These are phyloP conservation scores for Drechslera avenae DNA, from an alignment of 2,329 filamentous ascomycete species.

Conservation along the genomic window DNA sequence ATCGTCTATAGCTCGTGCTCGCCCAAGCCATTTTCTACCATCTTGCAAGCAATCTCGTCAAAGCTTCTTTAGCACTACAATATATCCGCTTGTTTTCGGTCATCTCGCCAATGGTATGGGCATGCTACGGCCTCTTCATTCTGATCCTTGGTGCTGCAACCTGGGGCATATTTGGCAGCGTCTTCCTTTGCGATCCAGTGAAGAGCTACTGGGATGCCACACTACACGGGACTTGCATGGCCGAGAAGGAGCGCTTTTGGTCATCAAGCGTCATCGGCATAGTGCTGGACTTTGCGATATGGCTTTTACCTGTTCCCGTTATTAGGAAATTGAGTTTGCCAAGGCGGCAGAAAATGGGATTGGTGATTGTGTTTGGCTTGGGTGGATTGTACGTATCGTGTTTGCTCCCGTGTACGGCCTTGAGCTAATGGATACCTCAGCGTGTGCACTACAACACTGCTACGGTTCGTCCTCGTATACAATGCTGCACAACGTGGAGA, in stretches of 20 bases:
- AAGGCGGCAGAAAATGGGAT: slow-evolving; percentile 38
- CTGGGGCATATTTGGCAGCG: slow-evolving; percentile 37
- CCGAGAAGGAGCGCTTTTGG: slow-evolving; percentile 33
- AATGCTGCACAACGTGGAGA: slow-evolving; percentile 22
- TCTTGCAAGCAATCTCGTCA: slow-evolving; percentile 39
- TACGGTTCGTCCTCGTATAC: slow-evolving; percentile 36
- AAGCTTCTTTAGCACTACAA: slow-evolving; percentile 40
- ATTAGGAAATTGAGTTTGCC: slow-evolving; percentile 39
- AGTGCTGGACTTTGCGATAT: slow-evolving; percentile 37
- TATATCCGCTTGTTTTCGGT: slow-evolving; percentile 37
- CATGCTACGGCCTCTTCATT: slow-evolving; percentile 26
- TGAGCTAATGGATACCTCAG: slow-evolving; percentile 13
- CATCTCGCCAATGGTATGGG: slow-evolving; percentile 4
- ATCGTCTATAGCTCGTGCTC: slow-evolving; percentile 34
- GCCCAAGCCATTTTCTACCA: slow-evolving; percentile 40
- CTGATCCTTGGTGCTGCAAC: slow-evolving; percentile 22
- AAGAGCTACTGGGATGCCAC: slow-evolving; percentile 33
- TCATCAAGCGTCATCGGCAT: slow-evolving; percentile 36
- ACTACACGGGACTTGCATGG: slow-evolving; percentile 27
- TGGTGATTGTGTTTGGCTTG: slow-evolving; percentile 44
- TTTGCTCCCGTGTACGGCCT: no score
- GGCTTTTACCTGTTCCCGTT: slow-evolving; percentile 40
- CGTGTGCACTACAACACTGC: slow-evolving; percentile 37
- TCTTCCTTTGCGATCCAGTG: slow-evolving; percentile 38
- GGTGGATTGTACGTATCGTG: slow-evolving; percentile 42